These are phyloP conservation scores for Volvariella volvacea DNA, from an alignment of 1,284 basidiomycete species.

Conservation along the genomic window DNA sequence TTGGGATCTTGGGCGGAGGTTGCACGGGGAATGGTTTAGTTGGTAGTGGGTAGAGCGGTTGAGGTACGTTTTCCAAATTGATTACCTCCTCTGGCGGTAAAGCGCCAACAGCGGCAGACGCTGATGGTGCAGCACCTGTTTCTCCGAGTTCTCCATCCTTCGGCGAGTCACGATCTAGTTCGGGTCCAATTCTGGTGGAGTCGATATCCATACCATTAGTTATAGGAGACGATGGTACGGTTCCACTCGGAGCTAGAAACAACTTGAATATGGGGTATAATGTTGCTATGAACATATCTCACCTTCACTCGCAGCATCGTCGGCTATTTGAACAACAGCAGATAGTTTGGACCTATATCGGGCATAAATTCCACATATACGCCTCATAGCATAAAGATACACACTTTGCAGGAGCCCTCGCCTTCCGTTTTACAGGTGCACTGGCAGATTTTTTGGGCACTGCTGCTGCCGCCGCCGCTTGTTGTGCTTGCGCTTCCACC, in stretches of 20 bases:
- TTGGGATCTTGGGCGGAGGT: conserved; percentile 63
- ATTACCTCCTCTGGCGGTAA: conserved; percentile 33
- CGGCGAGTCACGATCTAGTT: conserved; percentile 13
- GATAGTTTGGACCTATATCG: conserved; percentile 8
- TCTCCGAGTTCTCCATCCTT: conserved; percentile 6
- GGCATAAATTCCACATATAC: conserved; percentile 4
- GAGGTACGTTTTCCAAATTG: conserved; percentile 48
- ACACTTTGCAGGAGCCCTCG: conserved; percentile 15
- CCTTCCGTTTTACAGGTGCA: conserved; percentile 9
- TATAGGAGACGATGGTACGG: conserved; percentile 43
- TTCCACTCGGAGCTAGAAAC: conserved; percentile 12
- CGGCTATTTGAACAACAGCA: conserved; percentile 23
- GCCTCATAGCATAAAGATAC: conserved; percentile 5
- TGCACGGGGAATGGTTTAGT: conserved; percentile 75
- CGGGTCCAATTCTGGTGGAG: conserved; percentile 34
- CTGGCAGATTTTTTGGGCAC: conserved; percentile 11
- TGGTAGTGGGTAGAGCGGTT: conserved; percentile 69
- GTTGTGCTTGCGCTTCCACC: too few relatives aligned
- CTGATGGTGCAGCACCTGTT: conserved; percentile 17
- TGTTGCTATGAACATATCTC: conserved; percentile 7
- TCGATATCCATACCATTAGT: conserved; percentile 30
- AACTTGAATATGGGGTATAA: conserved; percentile 21
- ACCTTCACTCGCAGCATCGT: conserved; percentile 38
- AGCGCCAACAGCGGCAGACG: conserved; percentile 9
- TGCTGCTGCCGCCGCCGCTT: too few relatives aligned